phyloP scores from a whole-genome alignment of 1,139 yeast genomes.

The Debaryomycetaceae sp. region DNA sequence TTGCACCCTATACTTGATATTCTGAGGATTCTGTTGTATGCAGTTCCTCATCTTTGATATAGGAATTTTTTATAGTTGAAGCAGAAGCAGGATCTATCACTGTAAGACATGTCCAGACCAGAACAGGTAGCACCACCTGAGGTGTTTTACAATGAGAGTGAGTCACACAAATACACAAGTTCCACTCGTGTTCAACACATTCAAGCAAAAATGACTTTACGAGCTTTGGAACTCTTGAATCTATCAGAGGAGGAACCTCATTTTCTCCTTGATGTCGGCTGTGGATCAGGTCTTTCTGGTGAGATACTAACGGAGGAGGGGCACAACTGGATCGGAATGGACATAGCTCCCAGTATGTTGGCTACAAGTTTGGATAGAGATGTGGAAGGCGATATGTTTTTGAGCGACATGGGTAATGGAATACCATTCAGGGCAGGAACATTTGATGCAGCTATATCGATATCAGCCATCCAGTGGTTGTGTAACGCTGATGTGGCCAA shows the following conservation, averaged over 20 bases:
- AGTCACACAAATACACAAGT: slow-evolving; percentile 83
- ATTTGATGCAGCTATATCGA: slow-evolving; percentile 94
- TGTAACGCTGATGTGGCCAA: slow-evolving; percentile 88
- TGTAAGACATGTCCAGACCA: slow-evolving; percentile 81
- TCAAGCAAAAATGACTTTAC: slow-evolving; percentile 94
- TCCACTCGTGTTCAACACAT: slow-evolving; percentile 96
- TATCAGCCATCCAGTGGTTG: slow-evolving; percentile 96
- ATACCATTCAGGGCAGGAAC: slow-evolving; percentile 95
- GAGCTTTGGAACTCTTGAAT: slow-evolving; percentile 85
- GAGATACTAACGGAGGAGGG: slow-evolving; percentile 93
- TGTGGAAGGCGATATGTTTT: slow-evolving; percentile 87
- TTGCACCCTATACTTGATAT: slow-evolving; percentile 79
- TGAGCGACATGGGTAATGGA: slow-evolving; percentile 92
- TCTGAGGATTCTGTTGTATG: slow-evolving; percentile 31
- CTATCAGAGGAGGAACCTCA: slow-evolving; percentile 61
- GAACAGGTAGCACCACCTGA: slow-evolving; percentile 98
- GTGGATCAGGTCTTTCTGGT: slow-evolving; percentile 96
- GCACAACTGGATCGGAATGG: slow-evolving; percentile 95
- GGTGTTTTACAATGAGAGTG: slow-evolving; percentile 85
- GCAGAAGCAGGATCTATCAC: not conserved
- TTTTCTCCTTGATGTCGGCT: slow-evolving; percentile 84
- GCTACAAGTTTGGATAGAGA: slow-evolving; percentile 92
- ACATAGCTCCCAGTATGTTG: slow-evolving; percentile 92
- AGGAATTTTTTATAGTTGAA: not conserved
- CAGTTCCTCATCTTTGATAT: not conserved